Conservation (phyloP, 768 basidiomycete species). For the Trametes punicea region DNA sequence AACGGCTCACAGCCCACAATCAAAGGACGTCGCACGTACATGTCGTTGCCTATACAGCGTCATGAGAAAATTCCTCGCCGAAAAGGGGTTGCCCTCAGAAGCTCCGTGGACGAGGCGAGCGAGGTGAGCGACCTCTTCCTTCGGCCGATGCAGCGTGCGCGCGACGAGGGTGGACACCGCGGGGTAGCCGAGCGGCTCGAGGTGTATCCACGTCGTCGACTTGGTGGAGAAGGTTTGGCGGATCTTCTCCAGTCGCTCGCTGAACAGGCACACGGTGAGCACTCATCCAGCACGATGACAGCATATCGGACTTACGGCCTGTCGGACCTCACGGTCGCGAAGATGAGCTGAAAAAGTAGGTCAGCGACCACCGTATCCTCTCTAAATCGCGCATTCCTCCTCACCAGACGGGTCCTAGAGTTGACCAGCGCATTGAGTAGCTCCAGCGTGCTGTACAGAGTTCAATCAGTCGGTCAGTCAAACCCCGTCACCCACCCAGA, state of each 20-base stretch:
- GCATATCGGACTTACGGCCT: conserved; percentile 38
- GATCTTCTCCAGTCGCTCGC: conserved; percentile 47
- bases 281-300: background rate
- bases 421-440: conserved; percentile 62
- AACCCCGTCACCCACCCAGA: background rate
- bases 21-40: conserved; percentile 36
- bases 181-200: conserved; percentile 56
- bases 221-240: conserved; percentile 54
- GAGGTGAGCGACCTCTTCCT: conserved; percentile 52
- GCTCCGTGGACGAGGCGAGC: conserved; percentile 53
- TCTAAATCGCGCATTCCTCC: conserved; percentile 5
- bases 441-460: conserved; percentile 52
- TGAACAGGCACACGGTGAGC: conserved; percentile 19
- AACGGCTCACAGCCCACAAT: background rate
- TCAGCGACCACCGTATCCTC: conserved; percentile 8
- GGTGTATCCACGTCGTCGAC: conserved; percentile 63
- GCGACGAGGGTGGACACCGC: conserved; percentile 60
- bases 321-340: conserved; percentile 59
- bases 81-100: conserved; percentile 70
- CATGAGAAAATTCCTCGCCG: conserved; percentile 58
- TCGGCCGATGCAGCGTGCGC: conserved; percentile 56
- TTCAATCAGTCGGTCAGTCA: background rate
- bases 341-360: conserved; percentile 46
- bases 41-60: conserved; percentile 62
- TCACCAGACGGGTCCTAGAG: conserved; percentile 63